Percentiles rank a stretch among this genome's conserved stretches.
Evolutionary conservation across 345 rosid genomes (phyloP).

Genomic region (Eucalyptus camaldulensis): DNA sequence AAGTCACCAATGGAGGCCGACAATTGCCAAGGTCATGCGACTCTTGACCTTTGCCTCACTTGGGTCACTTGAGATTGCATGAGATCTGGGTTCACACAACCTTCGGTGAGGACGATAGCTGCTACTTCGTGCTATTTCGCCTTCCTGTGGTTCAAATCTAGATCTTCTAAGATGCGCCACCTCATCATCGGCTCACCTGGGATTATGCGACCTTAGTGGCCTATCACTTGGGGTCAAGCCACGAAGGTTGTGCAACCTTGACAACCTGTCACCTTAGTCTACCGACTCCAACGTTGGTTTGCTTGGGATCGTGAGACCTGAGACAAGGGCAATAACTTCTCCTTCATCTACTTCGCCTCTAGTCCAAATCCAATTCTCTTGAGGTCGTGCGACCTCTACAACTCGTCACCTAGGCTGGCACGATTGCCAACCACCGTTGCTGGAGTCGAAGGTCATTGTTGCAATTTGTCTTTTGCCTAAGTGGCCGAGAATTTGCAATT

Average conservation of each 20-base stretch:
- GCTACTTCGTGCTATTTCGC: not conserved
- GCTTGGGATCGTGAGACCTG: not conserved
- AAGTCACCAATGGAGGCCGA: not conserved
- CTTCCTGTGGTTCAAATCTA: not conserved
- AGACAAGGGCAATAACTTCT: not conserved
- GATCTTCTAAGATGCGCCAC: not conserved
- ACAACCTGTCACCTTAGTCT: not conserved
- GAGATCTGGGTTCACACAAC: not conserved
- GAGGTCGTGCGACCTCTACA: fast-evolving
- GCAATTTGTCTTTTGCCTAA: not conserved
- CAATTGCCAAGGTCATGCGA: not conserved
- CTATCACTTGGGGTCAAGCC: not conserved
- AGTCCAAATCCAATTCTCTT: not conserved
- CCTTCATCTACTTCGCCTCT: not conserved
- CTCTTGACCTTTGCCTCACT: not conserved
- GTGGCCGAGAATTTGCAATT: not conserved
- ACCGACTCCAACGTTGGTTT: not conserved
- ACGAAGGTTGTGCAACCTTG: not conserved
- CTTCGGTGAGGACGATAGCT: not conserved
- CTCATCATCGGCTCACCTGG: not conserved
- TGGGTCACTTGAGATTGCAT: not conserved
- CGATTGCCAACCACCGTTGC: not conserved
- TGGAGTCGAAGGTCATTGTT: not conserved
- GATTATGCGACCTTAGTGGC: not conserved
- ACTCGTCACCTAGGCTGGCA: too few relatives aligned